A percentile compares a stretch with the other conserved stretches of the same genome.
Conservation (phyloP, 306 rosid species). For the Luffa acutangula region DNA sequence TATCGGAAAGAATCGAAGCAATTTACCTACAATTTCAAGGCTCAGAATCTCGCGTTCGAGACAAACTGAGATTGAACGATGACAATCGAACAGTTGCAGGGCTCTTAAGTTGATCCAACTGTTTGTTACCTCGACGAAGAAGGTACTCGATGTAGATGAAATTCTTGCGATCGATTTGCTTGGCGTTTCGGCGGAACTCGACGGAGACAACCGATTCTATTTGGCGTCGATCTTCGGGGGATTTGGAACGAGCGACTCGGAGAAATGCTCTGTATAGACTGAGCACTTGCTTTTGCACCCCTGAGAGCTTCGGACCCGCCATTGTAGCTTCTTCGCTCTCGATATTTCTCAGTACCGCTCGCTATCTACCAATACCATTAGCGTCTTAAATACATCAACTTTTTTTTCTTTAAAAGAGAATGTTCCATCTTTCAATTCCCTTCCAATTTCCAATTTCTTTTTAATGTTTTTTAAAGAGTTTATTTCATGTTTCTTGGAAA, state of each 20-base stretch:
- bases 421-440: too few species aligned
- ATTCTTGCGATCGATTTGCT: conserved; percentile 53
- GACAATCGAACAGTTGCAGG: conserved; percentile 54
- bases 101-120: conserved; percentile 66
- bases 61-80: conserved; percentile 26
- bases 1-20: not conserved
- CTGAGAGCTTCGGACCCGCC: conserved; percentile 65
- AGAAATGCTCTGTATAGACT: conserved; percentile 67
- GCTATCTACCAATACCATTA: too few species aligned
- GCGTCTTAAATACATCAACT: too few species aligned
- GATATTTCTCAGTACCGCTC: too few species aligned
- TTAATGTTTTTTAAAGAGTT: too few species aligned
- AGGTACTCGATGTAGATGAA: conserved; percentile 78
- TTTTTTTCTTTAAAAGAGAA: too few species aligned
- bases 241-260: conserved; percentile 61
- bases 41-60: conserved; percentile 10
- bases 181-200: conserved; percentile 58
- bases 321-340: conserved; percentile 15
- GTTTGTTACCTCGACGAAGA: conserved; percentile 64
- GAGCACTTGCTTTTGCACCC: conserved; percentile 85
- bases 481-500: too few species aligned
- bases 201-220: conserved; percentile 48
- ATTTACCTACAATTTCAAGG: conserved; percentile 9
- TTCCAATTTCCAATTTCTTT: too few species aligned
- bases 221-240: conserved; percentile 36